Percentiles rank a stretch among this genome's conserved stretches.
phyloP scores from a whole-genome alignment of 768 basidiomycete species.

The Fomitopsis pulvina region DNA sequence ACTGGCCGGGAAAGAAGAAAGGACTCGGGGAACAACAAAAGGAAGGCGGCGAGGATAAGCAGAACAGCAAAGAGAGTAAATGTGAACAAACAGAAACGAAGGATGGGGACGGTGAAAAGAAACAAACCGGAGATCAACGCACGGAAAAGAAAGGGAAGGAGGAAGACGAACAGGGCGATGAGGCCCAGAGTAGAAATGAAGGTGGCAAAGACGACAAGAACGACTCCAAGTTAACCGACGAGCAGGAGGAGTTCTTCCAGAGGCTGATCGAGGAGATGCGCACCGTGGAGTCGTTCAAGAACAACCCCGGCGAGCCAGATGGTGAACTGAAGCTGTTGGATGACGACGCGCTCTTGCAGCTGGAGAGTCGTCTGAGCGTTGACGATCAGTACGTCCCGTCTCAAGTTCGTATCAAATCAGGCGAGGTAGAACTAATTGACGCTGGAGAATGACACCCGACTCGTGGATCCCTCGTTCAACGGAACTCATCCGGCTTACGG shows the following conservation, averaged over 20 bases:
- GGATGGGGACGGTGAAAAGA: not conserved
- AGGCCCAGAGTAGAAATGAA: not conserved
- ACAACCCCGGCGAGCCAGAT: slow-evolving; percentile 7
- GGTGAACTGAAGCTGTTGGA: slow-evolving; percentile 12
- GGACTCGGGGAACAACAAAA: not conserved
- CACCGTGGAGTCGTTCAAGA: slow-evolving; percentile 6
- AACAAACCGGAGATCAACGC: not conserved
- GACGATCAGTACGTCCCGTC: slow-evolving; percentile 15
- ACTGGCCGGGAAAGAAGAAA: slow-evolving; percentile 12
- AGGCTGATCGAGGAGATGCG: slow-evolving; percentile 10
- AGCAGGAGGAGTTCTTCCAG: slow-evolving; percentile 2
- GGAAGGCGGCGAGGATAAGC: not conserved
- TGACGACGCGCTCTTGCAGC: slow-evolving; percentile 10
- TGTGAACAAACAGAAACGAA: not conserved
- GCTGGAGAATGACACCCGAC: slow-evolving; percentile 13
- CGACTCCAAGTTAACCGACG: slow-evolving; percentile 1
- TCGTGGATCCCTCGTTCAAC: slow-evolving; percentile 16
- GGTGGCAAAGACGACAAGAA: not conserved
- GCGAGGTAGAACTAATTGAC: not conserved
- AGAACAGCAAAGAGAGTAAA: not conserved
- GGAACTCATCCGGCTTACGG: slow-evolving; percentile 12
- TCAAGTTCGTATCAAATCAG: too few relatives aligned
- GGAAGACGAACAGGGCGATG: not conserved
- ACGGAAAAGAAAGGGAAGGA: not conserved
- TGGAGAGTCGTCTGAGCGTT: slow-evolving; percentile 13